Percentiles rank a stretch among this genome's conserved stretches.
Evolutionary conservation across 495 filamentous ascomycete species (phyloP).

Genomic region (Penicillium riverlandense): DNA sequence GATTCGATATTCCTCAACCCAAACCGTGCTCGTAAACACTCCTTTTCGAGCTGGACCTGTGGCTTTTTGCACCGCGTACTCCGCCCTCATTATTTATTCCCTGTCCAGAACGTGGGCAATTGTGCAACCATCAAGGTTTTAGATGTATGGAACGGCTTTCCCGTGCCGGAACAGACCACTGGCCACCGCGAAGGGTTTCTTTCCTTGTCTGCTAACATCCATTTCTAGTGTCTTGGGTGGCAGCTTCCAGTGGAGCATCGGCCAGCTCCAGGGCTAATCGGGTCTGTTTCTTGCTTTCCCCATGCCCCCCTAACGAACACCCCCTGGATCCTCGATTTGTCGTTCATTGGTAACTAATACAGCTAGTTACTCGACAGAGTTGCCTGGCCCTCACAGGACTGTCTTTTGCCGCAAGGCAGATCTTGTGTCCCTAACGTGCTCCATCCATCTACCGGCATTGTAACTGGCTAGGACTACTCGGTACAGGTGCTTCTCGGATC

Average conservation of each 20-base stretch:
- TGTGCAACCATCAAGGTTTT: too few species aligned
- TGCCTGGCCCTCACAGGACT: neutral
- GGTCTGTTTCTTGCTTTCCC: slow-evolving; percentile 28
- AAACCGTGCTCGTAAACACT: neutral
- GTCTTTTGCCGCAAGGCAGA: slow-evolving; percentile 16
- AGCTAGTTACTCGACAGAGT: too few species aligned
- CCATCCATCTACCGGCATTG: neutral
- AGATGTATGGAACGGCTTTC: too few species aligned
- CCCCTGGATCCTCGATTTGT: slow-evolving; percentile 17
- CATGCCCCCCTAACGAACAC: slow-evolving; percentile 34
- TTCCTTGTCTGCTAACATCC: neutral
- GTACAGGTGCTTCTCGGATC: slow-evolving; percentile 9
- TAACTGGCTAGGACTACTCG: too few species aligned
- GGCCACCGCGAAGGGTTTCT: too few species aligned
- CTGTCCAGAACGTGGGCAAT: too few species aligned
- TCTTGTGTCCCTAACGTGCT: slow-evolving; percentile 9
- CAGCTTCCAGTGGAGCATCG: slow-evolving; percentile 26
- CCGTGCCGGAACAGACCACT: too few species aligned
- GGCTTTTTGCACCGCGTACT: neutral
- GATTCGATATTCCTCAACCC: neutral
- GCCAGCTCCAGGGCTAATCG: slow-evolving; percentile 27
- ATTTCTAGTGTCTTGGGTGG: slow-evolving; percentile 20
- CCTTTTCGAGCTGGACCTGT: neutral
- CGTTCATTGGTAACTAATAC: neutral
- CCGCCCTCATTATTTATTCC: too few species aligned